Conservation (phyloP, 805 yeast genomes). For the Hanseniaspora clermontiae region DNA sequence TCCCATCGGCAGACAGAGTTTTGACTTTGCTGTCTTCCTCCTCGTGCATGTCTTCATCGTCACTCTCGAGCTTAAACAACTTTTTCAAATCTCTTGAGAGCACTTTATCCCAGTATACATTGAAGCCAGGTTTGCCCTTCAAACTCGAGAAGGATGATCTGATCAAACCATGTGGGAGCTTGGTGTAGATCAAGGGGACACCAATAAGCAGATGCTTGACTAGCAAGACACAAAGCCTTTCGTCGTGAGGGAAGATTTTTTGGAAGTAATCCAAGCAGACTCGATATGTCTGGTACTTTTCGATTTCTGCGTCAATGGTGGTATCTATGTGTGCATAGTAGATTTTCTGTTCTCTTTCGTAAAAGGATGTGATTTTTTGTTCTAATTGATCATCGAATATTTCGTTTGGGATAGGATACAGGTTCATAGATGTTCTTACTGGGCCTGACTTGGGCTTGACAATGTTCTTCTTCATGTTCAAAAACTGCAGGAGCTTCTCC, state of each 20-base stretch:
- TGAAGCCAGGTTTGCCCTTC: slow-evolving; percentile 3
- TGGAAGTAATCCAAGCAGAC: not conserved
- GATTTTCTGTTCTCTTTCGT: not conserved
- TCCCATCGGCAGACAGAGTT: not conserved
- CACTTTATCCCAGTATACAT: slow-evolving; percentile 10
- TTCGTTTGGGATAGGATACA: slow-evolving; percentile 4
- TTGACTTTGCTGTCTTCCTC: not conserved
- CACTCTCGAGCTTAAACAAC: not conserved
- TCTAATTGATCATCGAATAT: not conserved
- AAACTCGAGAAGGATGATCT: slow-evolving; percentile 6
- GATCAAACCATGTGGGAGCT: slow-evolving; percentile 9
- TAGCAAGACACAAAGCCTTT: not conserved
- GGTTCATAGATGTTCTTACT: not conserved
- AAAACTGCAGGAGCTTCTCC: not conserved
- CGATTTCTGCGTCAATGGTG: not conserved
- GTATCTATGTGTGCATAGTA: not conserved
- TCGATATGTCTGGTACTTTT: not conserved
- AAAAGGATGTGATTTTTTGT: not conserved
- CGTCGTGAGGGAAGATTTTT: not conserved
- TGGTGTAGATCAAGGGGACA: slow-evolving; percentile 8
- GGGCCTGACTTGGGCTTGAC: not conserved
- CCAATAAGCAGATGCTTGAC: slow-evolving; percentile 9
- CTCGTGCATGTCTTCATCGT: not conserved
- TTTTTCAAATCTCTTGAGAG: not conserved
- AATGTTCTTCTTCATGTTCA: not conserved